Evolutionary conservation across 2,329 filamentous ascomycete species (phyloP).

Genomic region (Penicillium corylophilum): DNA sequence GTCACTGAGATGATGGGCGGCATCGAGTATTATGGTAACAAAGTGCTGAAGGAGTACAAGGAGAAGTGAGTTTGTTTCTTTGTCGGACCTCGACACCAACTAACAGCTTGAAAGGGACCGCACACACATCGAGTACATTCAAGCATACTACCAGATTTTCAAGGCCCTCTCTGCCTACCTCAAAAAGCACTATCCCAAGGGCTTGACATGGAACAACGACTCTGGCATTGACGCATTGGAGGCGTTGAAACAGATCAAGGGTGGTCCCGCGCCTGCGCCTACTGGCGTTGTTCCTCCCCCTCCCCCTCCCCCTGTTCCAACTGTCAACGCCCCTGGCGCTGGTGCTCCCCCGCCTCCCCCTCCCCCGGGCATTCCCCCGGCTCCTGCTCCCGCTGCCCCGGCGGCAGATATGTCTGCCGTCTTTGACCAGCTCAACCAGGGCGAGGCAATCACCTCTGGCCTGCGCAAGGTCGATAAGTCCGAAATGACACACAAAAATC

Average conservation of each 20-base stretch:
- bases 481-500: slow-evolving; percentile 99
- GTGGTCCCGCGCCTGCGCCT: slow-evolving; percentile 36
- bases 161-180: slow-evolving; percentile 79
- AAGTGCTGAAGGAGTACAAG: slow-evolving; percentile 87
- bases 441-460: slow-evolving; percentile 80
- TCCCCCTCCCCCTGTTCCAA: slow-evolving; percentile 51
- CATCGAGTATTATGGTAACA: slow-evolving; percentile 92
- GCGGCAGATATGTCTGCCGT: slow-evolving; percentile 75
- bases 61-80: slow-evolving; percentile 58
- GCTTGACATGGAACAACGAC: slow-evolving; percentile 82
- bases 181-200: slow-evolving; percentile 75
- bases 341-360: slow-evolving; percentile 65
- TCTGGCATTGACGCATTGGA: slow-evolving; percentile 72
- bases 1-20: slow-evolving; percentile 79
- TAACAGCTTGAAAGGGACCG: slow-evolving; percentile 59
- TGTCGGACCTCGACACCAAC: neutral
- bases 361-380: slow-evolving; percentile 63
- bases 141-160: slow-evolving; percentile 89
- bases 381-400: slow-evolving; percentile 48
- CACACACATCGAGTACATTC: slow-evolving; percentile 82
- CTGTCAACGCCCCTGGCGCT: slow-evolving; percentile 52
- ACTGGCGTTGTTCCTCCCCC: slow-evolving; percentile 46
- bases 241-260: slow-evolving; percentile 60
- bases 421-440: slow-evolving; percentile 88
- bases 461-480: slow-evolving; percentile 92